Base-by-base conservation (phyloP, 257 asterid species). In the Gentiana macrophylla region DNA sequence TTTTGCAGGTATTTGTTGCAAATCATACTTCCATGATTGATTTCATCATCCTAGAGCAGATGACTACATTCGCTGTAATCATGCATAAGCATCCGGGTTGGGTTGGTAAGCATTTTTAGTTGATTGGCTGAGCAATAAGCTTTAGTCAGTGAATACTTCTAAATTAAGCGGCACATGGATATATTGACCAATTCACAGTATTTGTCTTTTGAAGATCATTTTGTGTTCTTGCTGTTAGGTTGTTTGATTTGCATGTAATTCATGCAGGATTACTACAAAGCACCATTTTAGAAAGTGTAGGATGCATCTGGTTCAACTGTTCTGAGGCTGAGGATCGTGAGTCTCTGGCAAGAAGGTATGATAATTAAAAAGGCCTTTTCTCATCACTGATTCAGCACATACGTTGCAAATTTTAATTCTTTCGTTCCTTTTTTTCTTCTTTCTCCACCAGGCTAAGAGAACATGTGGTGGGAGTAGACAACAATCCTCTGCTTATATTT, bases 71-170 rank as follows among this genome's bases (percentile, higher is more conserved):
- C 74, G 99, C 97, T 59, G 99, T 88, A 67, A 92, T 92, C 55
- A 92, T 92, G 99, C 99, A 92, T 81, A 92, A 92, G 79, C 99
- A 92, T 88, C 99, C 99, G 53, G 99, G 99, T 34, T 92, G 99
- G 99, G 99, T 92, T 49, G 99, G 99, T 92, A 73, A 74, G 99
- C 59, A 48, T 15, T 36, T 59, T 36, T 37, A 15, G 15, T 52
- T 12, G 48, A 13, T 47, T 34, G 46, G 13, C 11, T 11, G 9
- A 59, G 5, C 57, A 12, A 8, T 4, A 4, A 3, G 24, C 44
- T 38, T 5, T 38, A 38, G 44, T 4, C 44, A 4, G 4, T 38
- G 44, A 38, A 38, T 38, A 4, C 8, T 4, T 38, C 4, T 41
- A 10, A 41, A 41, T 10, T 10, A 41, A 41, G 46, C 1, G 46